Conservation (phyloP, 352 stramenopile genomes). For the Phytophthora podocarpi region DNA sequence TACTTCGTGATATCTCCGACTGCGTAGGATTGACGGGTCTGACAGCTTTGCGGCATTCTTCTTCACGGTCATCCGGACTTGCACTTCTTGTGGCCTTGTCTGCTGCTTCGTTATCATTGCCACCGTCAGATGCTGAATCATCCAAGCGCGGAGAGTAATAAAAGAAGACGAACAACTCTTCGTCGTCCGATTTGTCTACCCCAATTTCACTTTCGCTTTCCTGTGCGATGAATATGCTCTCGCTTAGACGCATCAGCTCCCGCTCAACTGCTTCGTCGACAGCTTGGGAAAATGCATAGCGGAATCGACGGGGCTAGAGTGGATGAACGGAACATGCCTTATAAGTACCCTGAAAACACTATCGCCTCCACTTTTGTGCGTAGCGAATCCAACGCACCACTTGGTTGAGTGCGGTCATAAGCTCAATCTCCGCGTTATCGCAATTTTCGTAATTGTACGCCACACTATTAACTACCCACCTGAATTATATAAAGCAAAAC, state of each 20-base stretch:
- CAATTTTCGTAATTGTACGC: slow-evolving; percentile 56
- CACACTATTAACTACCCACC: slow-evolving; percentile 41
- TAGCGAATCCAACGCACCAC: slow-evolving; percentile 22
- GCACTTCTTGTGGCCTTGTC: neutral
- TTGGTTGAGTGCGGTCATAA: slow-evolving; percentile 38
- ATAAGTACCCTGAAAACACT: no score
- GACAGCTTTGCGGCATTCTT: slow-evolving; percentile 13
- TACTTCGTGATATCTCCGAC: slow-evolving; percentile 7
- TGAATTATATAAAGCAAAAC: slow-evolving; percentile 9
- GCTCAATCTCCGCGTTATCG: slow-evolving; percentile 31
- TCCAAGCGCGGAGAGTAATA: slow-evolving; percentile 34
- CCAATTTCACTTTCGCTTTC: neutral
- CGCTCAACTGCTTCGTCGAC: slow-evolving; percentile 46
- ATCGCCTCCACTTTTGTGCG: neutral
- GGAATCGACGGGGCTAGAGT: slow-evolving; percentile 41
- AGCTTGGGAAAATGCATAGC: slow-evolving; percentile 37
- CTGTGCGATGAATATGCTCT: neutral
- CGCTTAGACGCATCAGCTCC: slow-evolving; percentile 28
- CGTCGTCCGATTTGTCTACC: neutral
- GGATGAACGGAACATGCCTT: neutral
- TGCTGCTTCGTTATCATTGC: neutral
- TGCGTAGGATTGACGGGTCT: slow-evolving; percentile 13
- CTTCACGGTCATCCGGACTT: neutral
- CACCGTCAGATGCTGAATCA: neutral
- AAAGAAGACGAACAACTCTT: slow-evolving; percentile 42